Evolutionary conservation across 306 rosid genomes (phyloP).

Genomic region (Fagus crenata): DNA sequence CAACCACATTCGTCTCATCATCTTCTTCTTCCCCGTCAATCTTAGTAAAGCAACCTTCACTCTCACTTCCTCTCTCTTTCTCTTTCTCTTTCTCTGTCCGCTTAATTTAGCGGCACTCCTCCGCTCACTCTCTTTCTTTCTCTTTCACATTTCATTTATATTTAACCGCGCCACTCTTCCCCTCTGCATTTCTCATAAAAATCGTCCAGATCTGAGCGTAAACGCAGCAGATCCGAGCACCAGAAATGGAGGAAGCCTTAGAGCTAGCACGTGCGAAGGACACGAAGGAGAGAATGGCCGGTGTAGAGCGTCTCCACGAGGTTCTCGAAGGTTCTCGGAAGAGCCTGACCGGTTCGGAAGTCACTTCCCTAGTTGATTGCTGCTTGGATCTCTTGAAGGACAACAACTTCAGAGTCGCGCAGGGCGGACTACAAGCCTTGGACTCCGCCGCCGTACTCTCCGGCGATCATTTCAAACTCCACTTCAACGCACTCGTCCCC

Average conservation of each 20-base stretch:
- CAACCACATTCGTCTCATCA: conserved; percentile 5
- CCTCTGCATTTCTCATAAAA: not conserved
- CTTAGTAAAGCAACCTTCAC: conserved; percentile 9
- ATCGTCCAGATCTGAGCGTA: conserved; percentile 50
- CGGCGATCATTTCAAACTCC: conserved; percentile 91
- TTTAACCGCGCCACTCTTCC: not conserved
- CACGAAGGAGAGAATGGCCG: conserved; percentile 98
- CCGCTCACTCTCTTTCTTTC: conserved; percentile 11
- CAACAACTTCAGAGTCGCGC: conserved; percentile 87
- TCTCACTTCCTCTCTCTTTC: conserved; percentile 22
- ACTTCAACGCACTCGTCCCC: conserved; percentile 94
- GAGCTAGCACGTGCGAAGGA: conserved; percentile 97
- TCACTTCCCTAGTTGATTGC: conserved; percentile 77
- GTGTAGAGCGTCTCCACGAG: conserved; percentile 91
- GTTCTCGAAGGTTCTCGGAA: conserved; percentile 85
- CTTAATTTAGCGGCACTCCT: conserved; percentile 11
- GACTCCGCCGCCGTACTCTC: conserved; percentile 98
- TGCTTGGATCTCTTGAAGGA: conserved; percentile 97
- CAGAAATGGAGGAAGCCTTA: conserved; percentile 86
- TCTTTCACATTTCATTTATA: not conserved
- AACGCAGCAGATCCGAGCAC: conserved; percentile 40
- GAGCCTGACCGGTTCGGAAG: conserved; percentile 73
- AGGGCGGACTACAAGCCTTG: conserved; percentile 91
- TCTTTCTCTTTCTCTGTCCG: conserved; percentile 13
- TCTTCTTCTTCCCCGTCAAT: conserved; percentile 24